Evolutionary conservation across 768 basidiomycete genomes (phyloP), one percentile per base, ranked within the genome.

Genomic region (Macrolepiota dolichaula): DNA sequence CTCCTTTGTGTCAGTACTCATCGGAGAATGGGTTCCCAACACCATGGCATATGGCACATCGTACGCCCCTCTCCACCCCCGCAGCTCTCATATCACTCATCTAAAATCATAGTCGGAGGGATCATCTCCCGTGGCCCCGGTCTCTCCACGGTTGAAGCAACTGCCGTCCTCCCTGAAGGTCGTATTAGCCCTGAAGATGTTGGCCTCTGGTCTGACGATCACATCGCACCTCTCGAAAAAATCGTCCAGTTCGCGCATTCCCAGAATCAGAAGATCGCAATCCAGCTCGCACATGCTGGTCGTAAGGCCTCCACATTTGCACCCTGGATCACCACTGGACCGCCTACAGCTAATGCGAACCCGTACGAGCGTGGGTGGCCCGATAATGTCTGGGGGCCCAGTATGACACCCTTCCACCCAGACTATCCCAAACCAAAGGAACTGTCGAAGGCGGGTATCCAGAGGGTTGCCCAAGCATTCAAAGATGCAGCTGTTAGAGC

Each of bases 201-300:
- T 9, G 88, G 87, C 4, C 67, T 90, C 57, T 90, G 88, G 88
- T 71, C 76, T 24, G 88, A 88, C 62, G 74, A 75, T 1, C 89
- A 90, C 40, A 78, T 74, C 63, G 76, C 59, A 17, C 47, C 54
- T 17, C 71, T 15, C 65, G 72, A 78, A 60, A 70, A 80, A 38
- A 77, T 92, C 64, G 81, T 86, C 67, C 82, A 87, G 61, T 89
- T 90, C 57, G 87, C 87, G n/a, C 87, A 89, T 67, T 82, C 85
- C 0, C 86, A 88, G 65, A 81, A 78, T 51, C 84, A 88, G 68
- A 85, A 86, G 52, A 81, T 92, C 22, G 91, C 77, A 9, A 86
- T 92, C 57, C 92, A 93, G 64, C 80, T 92, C 17, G 86, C 81
- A 0, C 91, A 93, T 63, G 87, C 89, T 0, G 91, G 91, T 0